Base-by-base conservation (phyloP, 805 yeast genomes). In the Nakazawaea molendinolei region DNA sequence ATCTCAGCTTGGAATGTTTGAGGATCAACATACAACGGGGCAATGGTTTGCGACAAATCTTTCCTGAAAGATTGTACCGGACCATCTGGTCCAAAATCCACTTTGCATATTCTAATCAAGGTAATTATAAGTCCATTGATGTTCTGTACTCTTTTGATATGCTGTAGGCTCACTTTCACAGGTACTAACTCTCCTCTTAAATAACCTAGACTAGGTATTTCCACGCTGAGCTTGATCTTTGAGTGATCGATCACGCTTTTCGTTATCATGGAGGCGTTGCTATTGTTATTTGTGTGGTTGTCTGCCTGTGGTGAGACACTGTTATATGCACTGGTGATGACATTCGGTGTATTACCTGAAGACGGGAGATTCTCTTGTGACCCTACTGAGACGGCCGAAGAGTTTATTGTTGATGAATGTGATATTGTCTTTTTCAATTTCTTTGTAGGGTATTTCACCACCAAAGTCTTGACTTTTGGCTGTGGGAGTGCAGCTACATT, bases 21-120 rank as follows among this genome's bases (percentile, higher is more conserved):
- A 1, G 89, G 86, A 51, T 86, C 89, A n/a, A 86, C 74, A 44
- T 76, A 80, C 9, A 87, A 58, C 1, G 96, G 95, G 1, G 81
- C 67, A 1, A 86, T 71, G 23, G 74, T 69, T 56, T 87, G 97
- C 24, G 79, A 73, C 5, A 87, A 61, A 52, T 87, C 97, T 53
- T 87, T 87, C 39, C 97, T 63, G 54, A 80, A 87, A 1, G 90
- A 71, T 53, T 81, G 79, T 38, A 71, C 67, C 37, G 79, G 69
- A 35, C 76, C 69, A 47, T 74, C 76, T n/a, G 69, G 67, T 0
- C 77, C 77, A 43, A 68, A 59, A 42, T 70, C 76, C 23, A 79
- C 71, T 10, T 92, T 66, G 45, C 95, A 84, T 5, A 89, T 78
- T 39, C 97, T 63, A 7, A 85, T 84, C 33, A 87, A 61, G 0